Evolutionary conservation across 768 basidiomycete genomes (phyloP), one percentile per base, ranked within the genome.

Genomic region (Xerocomellus intermedius): DNA sequence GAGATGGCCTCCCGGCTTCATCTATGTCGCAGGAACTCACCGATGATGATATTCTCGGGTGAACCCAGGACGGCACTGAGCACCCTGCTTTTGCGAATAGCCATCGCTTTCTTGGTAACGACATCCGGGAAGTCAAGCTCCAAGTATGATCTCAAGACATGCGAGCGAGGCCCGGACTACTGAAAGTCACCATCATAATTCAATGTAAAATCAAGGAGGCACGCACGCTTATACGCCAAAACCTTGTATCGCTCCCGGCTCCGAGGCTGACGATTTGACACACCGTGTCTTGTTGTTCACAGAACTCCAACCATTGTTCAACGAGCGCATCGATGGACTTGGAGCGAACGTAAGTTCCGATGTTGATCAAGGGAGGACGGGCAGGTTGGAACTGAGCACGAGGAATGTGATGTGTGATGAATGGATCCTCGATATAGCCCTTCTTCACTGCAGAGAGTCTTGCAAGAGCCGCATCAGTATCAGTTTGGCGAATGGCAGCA

Each of bases 201-300:
- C 59, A 51, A 41, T 19, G 30, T 37, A 13, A 36, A 21, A 51
- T 22, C 33, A 37, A 49, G 46, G 21, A 51, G 42, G 39, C 41
- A 54, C 89, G 74, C 74, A 92, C 93, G 75, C 79, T 81, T 63
- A 96, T 75, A 52, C 94, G 79, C 94, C 96, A 99, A 69, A 91
- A 98, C 50, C 97, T 77, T 3, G 94, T 94, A 73, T 99, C 97
- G 63, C 92, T 98, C 22, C 97, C 97, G 2, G 95, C 89, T 0
- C 97, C 97, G 30, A 98, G 71, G 70, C 91, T 96, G n/a, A 98
- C 82, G 50, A 98, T 86, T 77, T 98, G 97, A 60, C 83, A 86
- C 54, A 68, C 67, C 56, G 71, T 77, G n/a, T 72, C 77, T 9
- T 74, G 74, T 21, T 63, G 65, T 39, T 69, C 66, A 1, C 79